Evolutionary conservation across 2,329 filamentous ascomycete species (phyloP).

Genomic region (Albophoma yamanashiensis): DNA sequence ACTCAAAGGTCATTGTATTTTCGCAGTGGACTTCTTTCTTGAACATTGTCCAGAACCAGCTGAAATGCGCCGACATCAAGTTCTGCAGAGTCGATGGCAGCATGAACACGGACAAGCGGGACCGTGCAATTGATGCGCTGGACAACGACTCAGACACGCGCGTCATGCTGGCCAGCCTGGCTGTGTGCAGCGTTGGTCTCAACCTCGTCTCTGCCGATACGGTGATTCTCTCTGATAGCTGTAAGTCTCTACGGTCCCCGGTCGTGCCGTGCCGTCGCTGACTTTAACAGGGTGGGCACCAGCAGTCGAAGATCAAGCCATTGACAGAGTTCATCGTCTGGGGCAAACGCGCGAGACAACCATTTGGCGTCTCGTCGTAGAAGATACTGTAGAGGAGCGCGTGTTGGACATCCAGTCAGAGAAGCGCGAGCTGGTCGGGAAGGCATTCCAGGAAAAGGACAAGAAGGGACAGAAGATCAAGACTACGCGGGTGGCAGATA

Average conservation of each 20-base stretch:
- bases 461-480: constrained; percentile 40
- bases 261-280: neutral
- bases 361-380: constrained; percentile 73
- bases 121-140: constrained; percentile 57
- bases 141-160: constrained; percentile 56
- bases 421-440: constrained; percentile 67
- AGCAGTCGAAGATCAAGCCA: constrained; percentile 83
- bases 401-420: constrained; percentile 69
- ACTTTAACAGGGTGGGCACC: constrained; percentile 65
- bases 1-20: constrained; percentile 63
- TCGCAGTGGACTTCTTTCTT: constrained; percentile 71
- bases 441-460: constrained; percentile 67
- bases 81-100: constrained; percentile 71
- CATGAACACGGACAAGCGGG: constrained; percentile 62
- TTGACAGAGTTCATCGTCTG: constrained; percentile 78
- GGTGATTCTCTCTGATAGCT: constrained; percentile 72
- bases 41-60: constrained; percentile 58
- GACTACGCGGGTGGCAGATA: constrained; percentile 46
- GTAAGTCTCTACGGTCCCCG: constrained; percentile 21
- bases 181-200: constrained; percentile 74
- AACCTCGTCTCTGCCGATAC: constrained; percentile 82
- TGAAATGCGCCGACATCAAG: constrained; percentile 47
- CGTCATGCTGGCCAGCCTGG: constrained; percentile 71
- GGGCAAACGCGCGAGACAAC: constrained; percentile 72
- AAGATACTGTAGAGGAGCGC: constrained; percentile 69